Base-by-base conservation (phyloP, 2,329 filamentous ascomycete genomes). In the Fusarium subtropicale region DNA sequence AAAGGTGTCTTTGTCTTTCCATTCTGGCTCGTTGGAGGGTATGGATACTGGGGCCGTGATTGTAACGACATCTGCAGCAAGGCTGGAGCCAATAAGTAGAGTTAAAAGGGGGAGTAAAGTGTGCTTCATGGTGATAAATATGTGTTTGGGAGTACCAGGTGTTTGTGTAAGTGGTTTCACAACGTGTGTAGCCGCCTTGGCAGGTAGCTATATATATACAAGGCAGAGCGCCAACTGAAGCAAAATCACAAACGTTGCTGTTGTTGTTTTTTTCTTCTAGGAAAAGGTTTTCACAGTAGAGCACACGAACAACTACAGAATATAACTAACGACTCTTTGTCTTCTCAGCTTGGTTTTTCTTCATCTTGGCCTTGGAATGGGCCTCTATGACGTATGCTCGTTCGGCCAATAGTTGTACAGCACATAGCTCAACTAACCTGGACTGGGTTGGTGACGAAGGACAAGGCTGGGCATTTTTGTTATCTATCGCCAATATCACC, bases 1-100 rank as follows among this genome's bases (percentile, higher is more conserved):
- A 78, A 88, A 87, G 54, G 76, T 64, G 31, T 71, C 61, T 47
- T 67, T 63, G 30, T 74, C 58, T 31, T 68, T 74, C 68, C 74
- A 79, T 38, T 74, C 69, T 12, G 81, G 79, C 52, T 79, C 77
- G 20, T 72, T 69, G 61, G 80, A 81, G 22, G 80, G 79, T 20
- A 79, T 76, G 9, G 76, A 41, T 3, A 77, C 72, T 0, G 76
- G 64, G 4, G 71, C 74, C 9, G 81, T 83, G 56, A 80, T 62
- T 31, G 78, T 81, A 48, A 79, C 62, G 45, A 79, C 64, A 34
- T 77, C 80, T 3, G 68, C 60, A 16, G 60, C 50, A 15, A 70
- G 36, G 16, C 42, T 41, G 16, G 55, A 39, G 39, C 55, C 57
- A 12, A 58, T 15, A 28, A 72, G 30, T 18, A 74, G 45, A 22